A percentile compares a stretch with the other conserved stretches of the same genome.
Evolutionary conservation across 2,329 filamentous ascomycete genomes (phyloP).

Genomic region (Aspergillus ochraceoroseus): DNA sequence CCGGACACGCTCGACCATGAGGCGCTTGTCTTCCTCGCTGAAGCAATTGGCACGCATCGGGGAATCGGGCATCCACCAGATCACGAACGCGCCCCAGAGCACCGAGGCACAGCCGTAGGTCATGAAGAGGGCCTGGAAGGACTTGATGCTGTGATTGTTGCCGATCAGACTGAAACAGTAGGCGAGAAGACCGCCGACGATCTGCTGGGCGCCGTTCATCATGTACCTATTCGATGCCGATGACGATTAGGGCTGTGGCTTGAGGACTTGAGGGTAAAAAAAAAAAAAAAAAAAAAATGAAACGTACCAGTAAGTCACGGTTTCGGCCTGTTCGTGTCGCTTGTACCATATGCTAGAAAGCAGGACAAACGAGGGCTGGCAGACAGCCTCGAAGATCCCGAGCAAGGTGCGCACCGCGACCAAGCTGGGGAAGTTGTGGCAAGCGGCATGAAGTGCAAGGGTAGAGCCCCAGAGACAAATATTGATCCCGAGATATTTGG

Average conservation of each 20-base stretch:
- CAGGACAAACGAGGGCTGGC: conserved; percentile 64
- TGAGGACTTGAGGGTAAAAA: no score
- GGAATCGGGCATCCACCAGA: conserved; percentile 61
- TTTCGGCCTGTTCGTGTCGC: conserved; percentile 60
- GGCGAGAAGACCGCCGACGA: conserved; percentile 65
- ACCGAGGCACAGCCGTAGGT: conserved; percentile 60
- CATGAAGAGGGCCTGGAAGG: conserved; percentile 67
- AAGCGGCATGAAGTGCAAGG: conserved; percentile 58
- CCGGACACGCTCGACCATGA: conserved; percentile 58
- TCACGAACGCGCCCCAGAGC: conserved; percentile 60
- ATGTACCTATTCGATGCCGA: no score
- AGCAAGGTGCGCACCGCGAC: conserved; percentile 60
- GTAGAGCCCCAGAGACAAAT: conserved; percentile 61
- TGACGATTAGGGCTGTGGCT: no score
- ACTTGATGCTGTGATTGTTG: conserved; percentile 50
- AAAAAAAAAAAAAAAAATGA: neutral
- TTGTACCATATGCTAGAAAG: conserved; percentile 68
- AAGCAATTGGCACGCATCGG: conserved; percentile 69
- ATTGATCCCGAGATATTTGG: conserved; percentile 60
- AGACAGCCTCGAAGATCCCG: conserved; percentile 66
- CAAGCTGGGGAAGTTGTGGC: conserved; percentile 56
- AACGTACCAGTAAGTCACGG: conserved; percentile 62
- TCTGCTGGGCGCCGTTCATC: conserved; percentile 71
- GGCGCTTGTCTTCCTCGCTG: conserved; percentile 59
- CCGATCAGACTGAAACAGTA: conserved; percentile 52